Base-by-base conservation (phyloP, 73 alveolate species). In the Urostyla sp. region DNA sequence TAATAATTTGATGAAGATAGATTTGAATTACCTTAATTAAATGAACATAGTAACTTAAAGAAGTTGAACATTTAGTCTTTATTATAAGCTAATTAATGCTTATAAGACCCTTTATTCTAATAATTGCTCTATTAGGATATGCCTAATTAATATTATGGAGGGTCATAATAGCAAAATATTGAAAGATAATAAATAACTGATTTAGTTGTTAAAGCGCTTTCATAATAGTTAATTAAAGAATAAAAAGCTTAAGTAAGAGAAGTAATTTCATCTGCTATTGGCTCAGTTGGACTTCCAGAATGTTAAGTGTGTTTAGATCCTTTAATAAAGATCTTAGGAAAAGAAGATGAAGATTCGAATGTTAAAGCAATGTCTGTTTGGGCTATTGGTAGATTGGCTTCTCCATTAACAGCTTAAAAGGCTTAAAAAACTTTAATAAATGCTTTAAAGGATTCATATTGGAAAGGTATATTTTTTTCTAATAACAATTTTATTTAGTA, bases 211-310 rank as follows among this genome's bases (percentile, higher is more conserved):
- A 53, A 26, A 44, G 51, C 57, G n/a, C 50, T 37, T 6, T 0
- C 59, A 20, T 0, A 3, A 8, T 27, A 56, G 63, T n/a, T 48
- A 28, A 8, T 10, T 26, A 55, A 83, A 37, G 85, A 66, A n/a
- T 80, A 74, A n/a, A 77, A 87, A 55, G 76, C 87, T n/a, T 32
- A 85, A 23, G 90, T 94, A 27, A 75, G 97, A 54, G 97, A 94
- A 59, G 84, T 95, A n/a, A 91, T 96, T 0, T 94, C 97, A 20
- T 76, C 93, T 2, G 72, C 98, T 0, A 58, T 94, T 38, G 98
- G 98, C 5, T 72, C 90, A n/a, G 87, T 94, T 32, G 98, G 98
- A 0, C 55, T 94, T 11, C 98, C 98, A 0, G 98, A 94, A 66
- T 93, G 94, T 27, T 66, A 84, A 10, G 52, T 75, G 28, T 89